These are phyloP conservation scores for Phylloboletellus chloephorus DNA, from an alignment of 1,284 basidiomycete genomes.

Conservation along the genomic window DNA sequence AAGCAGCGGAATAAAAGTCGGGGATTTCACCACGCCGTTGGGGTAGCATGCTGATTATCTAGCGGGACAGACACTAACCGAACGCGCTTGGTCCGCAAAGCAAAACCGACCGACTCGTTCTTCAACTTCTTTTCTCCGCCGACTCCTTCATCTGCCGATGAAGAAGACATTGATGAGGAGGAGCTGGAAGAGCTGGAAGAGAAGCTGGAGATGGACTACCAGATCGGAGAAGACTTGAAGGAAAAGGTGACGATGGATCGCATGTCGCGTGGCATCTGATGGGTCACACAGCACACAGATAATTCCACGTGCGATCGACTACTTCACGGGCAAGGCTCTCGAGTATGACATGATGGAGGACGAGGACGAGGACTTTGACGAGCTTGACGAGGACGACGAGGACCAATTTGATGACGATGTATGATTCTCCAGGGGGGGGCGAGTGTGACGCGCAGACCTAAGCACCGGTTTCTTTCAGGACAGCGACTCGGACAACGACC, in stretches of 20 bases:
- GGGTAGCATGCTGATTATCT: constrained; percentile 5
- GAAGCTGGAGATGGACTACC: constrained; percentile 94
- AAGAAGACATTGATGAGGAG: constrained; percentile 79
- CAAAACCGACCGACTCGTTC: constrained; percentile 85
- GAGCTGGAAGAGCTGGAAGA: constrained; percentile 88
- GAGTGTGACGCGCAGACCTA: constrained; percentile 17
- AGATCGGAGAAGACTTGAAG: constrained; percentile 97
- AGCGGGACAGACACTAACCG: constrained; percentile 77
- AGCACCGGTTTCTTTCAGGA: constrained; percentile 22
- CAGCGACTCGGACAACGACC: constrained; percentile 54
- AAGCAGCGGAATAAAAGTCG: constrained; percentile 98
- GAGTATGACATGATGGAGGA: constrained; percentile 80
- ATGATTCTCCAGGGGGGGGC: constrained; percentile 28
- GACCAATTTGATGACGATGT: constrained; percentile 54
- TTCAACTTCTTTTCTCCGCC: constrained; percentile 97
- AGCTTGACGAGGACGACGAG: constrained; percentile 57
- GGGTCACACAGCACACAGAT: constrained; percentile 47
- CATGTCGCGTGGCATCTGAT: background rate
- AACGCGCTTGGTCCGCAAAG: constrained; percentile 87
- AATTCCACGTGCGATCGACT: constrained; percentile 92
- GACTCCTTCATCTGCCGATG: constrained; percentile 65
- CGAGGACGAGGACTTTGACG: constrained; percentile 63
- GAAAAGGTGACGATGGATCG: constrained; percentile 62
- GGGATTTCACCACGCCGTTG: constrained; percentile 22
- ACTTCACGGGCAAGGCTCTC: constrained; percentile 95